A percentile compares a stretch with the other conserved stretches of the same genome.
Conservation (phyloP, 306 rosid species). For the Hippophae tibetana region DNA sequence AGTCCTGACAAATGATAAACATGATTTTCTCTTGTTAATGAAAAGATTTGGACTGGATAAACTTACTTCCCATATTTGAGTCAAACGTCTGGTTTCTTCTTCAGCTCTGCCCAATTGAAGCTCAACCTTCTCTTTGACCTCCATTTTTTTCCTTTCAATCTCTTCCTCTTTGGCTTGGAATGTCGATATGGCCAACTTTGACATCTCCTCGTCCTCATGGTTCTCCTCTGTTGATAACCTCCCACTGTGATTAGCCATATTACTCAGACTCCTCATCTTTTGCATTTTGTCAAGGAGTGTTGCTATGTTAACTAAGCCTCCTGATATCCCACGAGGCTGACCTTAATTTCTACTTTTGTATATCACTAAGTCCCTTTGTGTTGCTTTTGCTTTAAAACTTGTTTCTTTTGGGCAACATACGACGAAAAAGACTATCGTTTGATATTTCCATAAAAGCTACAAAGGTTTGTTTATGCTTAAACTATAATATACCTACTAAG, state of each 20-base stretch:
- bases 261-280: slow-evolving; percentile 54
- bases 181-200: slow-evolving; percentile 50
- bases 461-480: no score
- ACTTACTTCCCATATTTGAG: slow-evolving; percentile 87
- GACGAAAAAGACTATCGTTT: no score
- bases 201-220: slow-evolving; percentile 44
- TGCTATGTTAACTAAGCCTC: neutral
- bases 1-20: no score
- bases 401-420: no score
- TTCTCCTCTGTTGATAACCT: slow-evolving; percentile 43
- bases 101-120: slow-evolving; percentile 78
- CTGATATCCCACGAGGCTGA: neutral
- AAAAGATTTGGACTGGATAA: neutral
- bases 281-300: slow-evolving; percentile 14
- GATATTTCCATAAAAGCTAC: no score
- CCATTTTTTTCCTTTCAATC: slow-evolving; percentile 83
- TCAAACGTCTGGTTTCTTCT: slow-evolving; percentile 72
- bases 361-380: neutral
- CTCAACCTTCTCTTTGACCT: slow-evolving; percentile 74
- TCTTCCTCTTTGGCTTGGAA: slow-evolving; percentile 76
- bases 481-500: no score
- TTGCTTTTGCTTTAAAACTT: neutral
- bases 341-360: neutral
- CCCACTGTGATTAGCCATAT: slow-evolving; percentile 41
- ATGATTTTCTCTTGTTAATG: neutral